Conservation (phyloP, 2,329 filamentous ascomycete species). For the Trichoderma citrinoviride region DNA sequence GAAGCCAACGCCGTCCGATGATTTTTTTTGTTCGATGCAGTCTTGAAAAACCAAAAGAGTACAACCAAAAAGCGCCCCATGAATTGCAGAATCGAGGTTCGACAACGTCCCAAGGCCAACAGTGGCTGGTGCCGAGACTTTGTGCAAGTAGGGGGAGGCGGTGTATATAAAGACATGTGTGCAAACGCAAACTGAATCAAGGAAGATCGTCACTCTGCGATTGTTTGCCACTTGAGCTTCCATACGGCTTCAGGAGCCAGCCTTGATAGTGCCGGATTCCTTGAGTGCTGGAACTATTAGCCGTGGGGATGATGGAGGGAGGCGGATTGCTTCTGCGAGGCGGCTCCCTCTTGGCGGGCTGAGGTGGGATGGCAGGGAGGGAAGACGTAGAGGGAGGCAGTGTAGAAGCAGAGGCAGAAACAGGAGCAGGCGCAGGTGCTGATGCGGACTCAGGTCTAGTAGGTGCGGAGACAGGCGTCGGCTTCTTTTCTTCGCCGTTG, state of each 20-base stretch:
- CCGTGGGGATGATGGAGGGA: constrained; percentile 32
- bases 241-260: constrained; percentile 40
- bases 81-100: background rate
- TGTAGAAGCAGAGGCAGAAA: constrained; percentile 12
- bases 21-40: background rate
- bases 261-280: constrained; percentile 38
- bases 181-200: constrained; percentile 24
- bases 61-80: background rate
- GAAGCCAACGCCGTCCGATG: constrained; percentile 6
- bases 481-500: constrained; percentile 25
- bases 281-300: constrained; percentile 34
- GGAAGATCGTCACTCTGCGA: constrained; percentile 37
- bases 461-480: background rate
- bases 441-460: background rate
- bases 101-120: background rate
- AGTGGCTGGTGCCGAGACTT: background rate
- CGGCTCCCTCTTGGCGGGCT: constrained; percentile 35
- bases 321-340: constrained; percentile 36
- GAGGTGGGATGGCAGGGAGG: constrained; percentile 41
- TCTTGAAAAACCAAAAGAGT: background rate
- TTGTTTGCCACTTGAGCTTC: constrained; percentile 33
- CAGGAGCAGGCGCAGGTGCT: background rate
- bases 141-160: background rate
- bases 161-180: background rate
- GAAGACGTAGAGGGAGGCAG: constrained; percentile 30